Evolutionary conservation across 768 basidiomycete genomes (phyloP), one percentile per base, ranked within the genome.

Genomic region (Tephrocybe sp.): DNA sequence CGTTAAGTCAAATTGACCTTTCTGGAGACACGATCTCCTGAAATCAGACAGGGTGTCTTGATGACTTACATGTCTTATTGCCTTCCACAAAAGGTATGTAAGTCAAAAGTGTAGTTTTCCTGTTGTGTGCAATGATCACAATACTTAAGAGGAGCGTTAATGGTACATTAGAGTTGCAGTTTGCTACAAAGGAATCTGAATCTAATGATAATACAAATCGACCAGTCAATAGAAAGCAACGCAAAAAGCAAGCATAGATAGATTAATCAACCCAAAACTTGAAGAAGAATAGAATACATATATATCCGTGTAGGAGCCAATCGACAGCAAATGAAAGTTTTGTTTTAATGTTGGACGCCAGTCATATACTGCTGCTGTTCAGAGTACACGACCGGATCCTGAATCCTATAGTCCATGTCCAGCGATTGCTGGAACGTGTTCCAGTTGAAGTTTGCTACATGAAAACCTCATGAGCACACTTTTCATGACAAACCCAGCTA

Each of bases 371-470:
- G 59, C 56, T 46, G 51, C 12, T 45, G 43, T 30, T 62, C 59
- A 39, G 64, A 55, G 51, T 63, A 68, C 31, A 60, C 48, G 44
- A 60, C 39, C 12, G 40, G 46, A 44, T 55, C 53, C 53, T 64
- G 45, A 12, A 53, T 55, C 44, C 53, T 39, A 20, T 67, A 58
- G 49, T 70, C 67, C 52, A 72, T 62, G 31, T 66, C 69, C 31
- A 73, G 55, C 43, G 71, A 70, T 53, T 71, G 70, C 48, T 73
- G 68, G 57, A 76, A 72, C 17, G 70, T 51, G 59, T 69, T 67
- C 73, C 73, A 74, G 49, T 65, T 66, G 38, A 67, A 73, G 20
- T 70, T 72, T 62, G 57, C 62, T 58, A 31, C 0, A 30, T n/a
- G 55, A 17, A 19, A 31, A 33, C 19, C 17, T 23, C 22, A 38